Conservation (phyloP, 768 basidiomycete species). For the Leccinum variicolor region DNA sequence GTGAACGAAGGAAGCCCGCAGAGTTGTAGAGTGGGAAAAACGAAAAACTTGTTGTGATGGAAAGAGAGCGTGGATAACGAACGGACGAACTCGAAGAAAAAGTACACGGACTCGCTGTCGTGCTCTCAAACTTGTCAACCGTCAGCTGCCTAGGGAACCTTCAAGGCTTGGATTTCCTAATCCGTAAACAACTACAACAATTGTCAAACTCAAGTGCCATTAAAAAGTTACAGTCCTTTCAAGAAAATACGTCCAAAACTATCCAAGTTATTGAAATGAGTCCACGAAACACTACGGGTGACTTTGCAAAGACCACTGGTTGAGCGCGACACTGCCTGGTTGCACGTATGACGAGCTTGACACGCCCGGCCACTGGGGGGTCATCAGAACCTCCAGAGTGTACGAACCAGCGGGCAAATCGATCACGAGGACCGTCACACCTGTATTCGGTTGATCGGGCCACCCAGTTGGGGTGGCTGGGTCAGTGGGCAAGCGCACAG, state of each 20-base stretch:
- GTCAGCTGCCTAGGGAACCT: constrained; percentile 15
- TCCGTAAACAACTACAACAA: constrained; percentile 3
- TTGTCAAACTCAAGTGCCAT: not conserved
- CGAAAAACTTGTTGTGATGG: not conserved
- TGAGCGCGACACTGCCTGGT: constrained; percentile 68
- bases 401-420: constrained; percentile 62
- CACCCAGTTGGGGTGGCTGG: constrained; percentile 55
- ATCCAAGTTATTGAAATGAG: not conserved
- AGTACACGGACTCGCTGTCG: not conserved
- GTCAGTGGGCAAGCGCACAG: constrained; percentile 58
- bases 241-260: constrained; percentile 1
- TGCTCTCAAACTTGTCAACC: constrained; percentile 14
- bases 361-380: constrained; percentile 86
- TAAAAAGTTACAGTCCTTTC: constrained; percentile 2
- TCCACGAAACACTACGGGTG: constrained; percentile 41
- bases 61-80: constrained; percentile 16
- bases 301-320: constrained; percentile 74
- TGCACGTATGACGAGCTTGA: constrained; percentile 56
- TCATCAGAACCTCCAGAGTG: constrained; percentile 83
- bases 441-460: constrained; percentile 71
- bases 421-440: constrained; percentile 78
- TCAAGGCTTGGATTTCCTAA: constrained; percentile 7
- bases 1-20: not conserved
- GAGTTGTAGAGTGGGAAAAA: not conserved
- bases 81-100: constrained; percentile 14